These are phyloP conservation scores for Trypethelium eluteriae DNA, from an alignment of 495 filamentous ascomycete genomes.

Conservation along the genomic window DNA sequence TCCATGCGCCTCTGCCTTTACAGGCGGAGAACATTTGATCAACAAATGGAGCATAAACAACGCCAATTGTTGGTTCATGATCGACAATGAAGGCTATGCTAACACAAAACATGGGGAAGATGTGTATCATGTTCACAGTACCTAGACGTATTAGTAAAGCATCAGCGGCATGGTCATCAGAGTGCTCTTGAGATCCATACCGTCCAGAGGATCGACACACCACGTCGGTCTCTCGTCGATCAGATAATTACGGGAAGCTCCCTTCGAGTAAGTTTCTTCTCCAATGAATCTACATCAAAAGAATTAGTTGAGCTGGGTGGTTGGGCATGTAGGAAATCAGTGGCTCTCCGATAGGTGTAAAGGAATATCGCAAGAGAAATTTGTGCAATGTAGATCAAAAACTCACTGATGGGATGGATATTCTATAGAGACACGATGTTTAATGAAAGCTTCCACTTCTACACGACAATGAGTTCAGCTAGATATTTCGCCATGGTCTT, in stretches of 20 bases:
- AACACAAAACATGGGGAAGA: slow-evolving; percentile 68
- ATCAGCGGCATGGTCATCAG: neutral
- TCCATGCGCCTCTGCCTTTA: slow-evolving; percentile 54
- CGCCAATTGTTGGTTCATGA: slow-evolving; percentile 51
- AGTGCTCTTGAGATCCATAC: slow-evolving; percentile 16
- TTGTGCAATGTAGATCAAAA: neutral
- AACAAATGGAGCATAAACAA: slow-evolving; percentile 58
- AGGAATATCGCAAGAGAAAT: too few relatives aligned
- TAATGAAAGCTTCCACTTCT: slow-evolving; percentile 64
- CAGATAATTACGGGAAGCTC: slow-evolving; percentile 51
- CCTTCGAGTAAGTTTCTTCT: slow-evolving; percentile 61
- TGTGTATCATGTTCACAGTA: slow-evolving; percentile 65
- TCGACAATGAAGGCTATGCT: slow-evolving; percentile 55
- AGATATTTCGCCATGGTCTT: neutral
- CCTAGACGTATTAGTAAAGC: slow-evolving; percentile 25
- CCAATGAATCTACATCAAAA: slow-evolving; percentile 51
- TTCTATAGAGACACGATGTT: slow-evolving; percentile 43
- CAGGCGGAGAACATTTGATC: slow-evolving; percentile 58
- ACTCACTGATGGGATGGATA: slow-evolving; percentile 58
- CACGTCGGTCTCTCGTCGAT: slow-evolving; percentile 55
- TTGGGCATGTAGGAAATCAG: too few relatives aligned
- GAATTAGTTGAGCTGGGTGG: too few relatives aligned
- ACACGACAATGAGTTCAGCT: neutral
- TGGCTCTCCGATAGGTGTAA: too few relatives aligned
- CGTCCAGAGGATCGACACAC: slow-evolving; percentile 63